phyloP scores from a whole-genome alignment of 108 stramenopile species.

The Fistulifera solaris region DNA sequence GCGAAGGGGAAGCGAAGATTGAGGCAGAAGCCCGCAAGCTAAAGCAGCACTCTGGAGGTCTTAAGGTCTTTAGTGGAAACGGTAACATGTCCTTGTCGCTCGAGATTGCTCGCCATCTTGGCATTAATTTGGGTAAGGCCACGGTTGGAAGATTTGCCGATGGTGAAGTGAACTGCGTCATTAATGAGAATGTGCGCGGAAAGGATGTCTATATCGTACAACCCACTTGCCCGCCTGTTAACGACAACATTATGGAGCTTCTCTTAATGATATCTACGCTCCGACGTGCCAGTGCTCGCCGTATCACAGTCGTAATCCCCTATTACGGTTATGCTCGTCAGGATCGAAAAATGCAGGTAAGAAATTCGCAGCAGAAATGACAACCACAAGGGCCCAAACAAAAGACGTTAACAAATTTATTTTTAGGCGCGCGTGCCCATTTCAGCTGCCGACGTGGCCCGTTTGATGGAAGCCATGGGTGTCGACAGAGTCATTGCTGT shows the following conservation, averaged over 20 bases:
- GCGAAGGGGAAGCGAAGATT: slow-evolving; percentile 41
- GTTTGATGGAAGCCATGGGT: slow-evolving; percentile 98
- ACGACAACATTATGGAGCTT: slow-evolving; percentile 97
- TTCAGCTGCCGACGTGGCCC: slow-evolving; percentile 98
- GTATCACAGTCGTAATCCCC: slow-evolving; percentile 97
- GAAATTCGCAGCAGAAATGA: background rate
- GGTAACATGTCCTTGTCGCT: slow-evolving; percentile 91
- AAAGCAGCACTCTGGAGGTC: slow-evolving; percentile 75
- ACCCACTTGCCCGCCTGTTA: slow-evolving; percentile 96
- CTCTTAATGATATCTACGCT: slow-evolving; percentile 96
- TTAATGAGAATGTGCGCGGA: slow-evolving; percentile 97
- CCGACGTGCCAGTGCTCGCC: slow-evolving; percentile 86
- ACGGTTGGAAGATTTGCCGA: slow-evolving; percentile 95
- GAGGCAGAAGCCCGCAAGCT: slow-evolving; percentile 74
- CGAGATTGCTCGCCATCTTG: slow-evolving; percentile 91
- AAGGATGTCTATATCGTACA: slow-evolving; percentile 97
- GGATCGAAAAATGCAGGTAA: slow-evolving; percentile 97
- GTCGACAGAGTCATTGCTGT: slow-evolving; percentile 98
- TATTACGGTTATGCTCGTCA: slow-evolving; percentile 99
- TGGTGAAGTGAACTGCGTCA: slow-evolving; percentile 96
- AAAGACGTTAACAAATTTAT: background rate
- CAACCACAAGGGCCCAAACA: background rate
- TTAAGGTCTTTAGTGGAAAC: slow-evolving; percentile 97
- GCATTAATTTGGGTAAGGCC: slow-evolving; percentile 92
- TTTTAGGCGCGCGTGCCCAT: slow-evolving; percentile 93